These are phyloP conservation scores for Croton setiger DNA, from an alignment of 441 rosid species.

Conservation along the genomic window DNA sequence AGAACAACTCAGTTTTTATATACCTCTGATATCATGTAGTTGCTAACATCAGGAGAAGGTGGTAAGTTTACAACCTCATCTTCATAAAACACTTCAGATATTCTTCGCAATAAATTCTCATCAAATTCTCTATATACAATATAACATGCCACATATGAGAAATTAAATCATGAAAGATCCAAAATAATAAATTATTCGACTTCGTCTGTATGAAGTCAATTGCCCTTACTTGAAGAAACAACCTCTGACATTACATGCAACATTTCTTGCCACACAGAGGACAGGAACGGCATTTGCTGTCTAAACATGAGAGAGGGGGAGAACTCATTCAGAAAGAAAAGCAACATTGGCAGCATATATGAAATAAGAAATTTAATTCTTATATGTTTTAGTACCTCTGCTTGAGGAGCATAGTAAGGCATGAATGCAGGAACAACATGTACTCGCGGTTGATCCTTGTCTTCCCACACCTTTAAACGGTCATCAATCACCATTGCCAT, in stretches of 20 bases:
- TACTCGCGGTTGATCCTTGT: conserved; percentile 97
- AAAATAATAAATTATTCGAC: background rate
- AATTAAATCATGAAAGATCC: conserved; percentile 4
- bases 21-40: conserved; percentile 92
- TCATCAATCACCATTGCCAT: conserved; percentile 99
- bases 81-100: conserved; percentile 79
- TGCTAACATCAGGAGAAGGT: conserved; percentile 89
- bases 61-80: conserved; percentile 78
- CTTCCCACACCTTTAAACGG: conserved; percentile 98
- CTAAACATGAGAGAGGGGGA: conserved; percentile 35
- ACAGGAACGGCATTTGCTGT: conserved; percentile 80
- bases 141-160: conserved; percentile 17
- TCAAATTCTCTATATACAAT: conserved; percentile 76
- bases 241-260: conserved; percentile 98
- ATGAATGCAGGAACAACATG: conserved; percentile 91
- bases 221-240: conserved; percentile 84
- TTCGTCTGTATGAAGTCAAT: conserved; percentile 14
- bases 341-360: background rate
- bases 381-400: conserved; percentile 55
- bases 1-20: conserved; percentile 17
- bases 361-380: conserved; percentile 14
- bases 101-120: conserved; percentile 71
- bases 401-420: conserved; percentile 97
- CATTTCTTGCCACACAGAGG: conserved; percentile 97
- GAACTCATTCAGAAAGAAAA: conserved; percentile 5